A percentile compares a stretch with the other conserved stretches of the same genome.
These are phyloP conservation scores for Raphanus hybrid DNA, from an alignment of 441 rosid species.

Conservation along the genomic window DNA sequence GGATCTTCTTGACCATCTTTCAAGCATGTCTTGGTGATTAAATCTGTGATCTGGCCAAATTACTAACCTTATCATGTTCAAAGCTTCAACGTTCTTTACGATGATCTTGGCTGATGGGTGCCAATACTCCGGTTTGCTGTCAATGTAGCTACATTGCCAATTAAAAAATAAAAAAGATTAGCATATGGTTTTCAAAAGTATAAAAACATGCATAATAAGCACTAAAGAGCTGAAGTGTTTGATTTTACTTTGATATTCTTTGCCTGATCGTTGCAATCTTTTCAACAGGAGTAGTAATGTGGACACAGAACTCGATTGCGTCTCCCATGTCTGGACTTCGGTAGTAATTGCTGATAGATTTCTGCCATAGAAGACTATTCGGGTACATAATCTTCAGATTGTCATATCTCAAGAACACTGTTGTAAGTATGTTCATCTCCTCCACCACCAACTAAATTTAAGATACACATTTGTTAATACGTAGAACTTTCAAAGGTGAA, in stretches of 20 bases:
- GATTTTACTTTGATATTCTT: not conserved
- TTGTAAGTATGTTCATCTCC: conserved; percentile 86
- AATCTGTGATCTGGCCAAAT: conserved; percentile 68
- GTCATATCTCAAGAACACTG: conserved; percentile 74
- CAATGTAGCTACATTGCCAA: conserved; percentile 55
- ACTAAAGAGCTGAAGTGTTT: not conserved
- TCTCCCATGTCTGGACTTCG: conserved; percentile 92
- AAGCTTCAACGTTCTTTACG: conserved; percentile 53
- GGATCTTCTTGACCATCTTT: conserved; percentile 60
- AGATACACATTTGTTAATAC: not conserved
- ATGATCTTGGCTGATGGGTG: conserved; percentile 54
- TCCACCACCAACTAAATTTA: conserved; percentile 67
- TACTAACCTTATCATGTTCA: conserved; percentile 53
- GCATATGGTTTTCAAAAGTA: not conserved
- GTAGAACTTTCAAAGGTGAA: not conserved
- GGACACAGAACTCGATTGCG: conserved; percentile 65
- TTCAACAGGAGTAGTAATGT: conserved; percentile 69
- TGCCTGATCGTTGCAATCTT: conserved; percentile 58
- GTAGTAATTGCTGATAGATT: conserved; percentile 67
- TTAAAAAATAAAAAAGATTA: not conserved
- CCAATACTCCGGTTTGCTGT: conserved; percentile 75
- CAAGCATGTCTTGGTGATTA: conserved; percentile 73
- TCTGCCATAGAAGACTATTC: conserved; percentile 68
- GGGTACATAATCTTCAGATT: conserved; percentile 65
- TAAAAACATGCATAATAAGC: not conserved